Evolutionary conservation across 2,329 filamentous ascomycete species (phyloP).

Genomic region (Penicillium oxalicum): DNA sequence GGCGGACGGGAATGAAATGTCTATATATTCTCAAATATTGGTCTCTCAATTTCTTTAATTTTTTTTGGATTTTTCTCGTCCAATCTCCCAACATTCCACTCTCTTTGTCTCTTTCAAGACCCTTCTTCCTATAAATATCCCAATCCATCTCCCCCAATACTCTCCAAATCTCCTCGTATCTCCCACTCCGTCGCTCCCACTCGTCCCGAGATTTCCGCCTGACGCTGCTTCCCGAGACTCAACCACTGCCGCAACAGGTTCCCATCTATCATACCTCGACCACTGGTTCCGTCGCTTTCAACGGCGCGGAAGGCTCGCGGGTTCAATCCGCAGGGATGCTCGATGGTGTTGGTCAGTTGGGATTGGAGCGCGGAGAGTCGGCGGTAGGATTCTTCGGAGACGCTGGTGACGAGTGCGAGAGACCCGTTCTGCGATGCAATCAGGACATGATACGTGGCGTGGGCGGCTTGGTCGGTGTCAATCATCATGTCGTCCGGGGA

Average conservation of each 20-base stretch:
- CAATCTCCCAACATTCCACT: background rate
- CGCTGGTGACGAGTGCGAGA: conserved; percentile 67
- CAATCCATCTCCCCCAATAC: conserved; percentile 59
- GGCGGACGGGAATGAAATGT: too few species aligned
- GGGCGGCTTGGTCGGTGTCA: conserved; percentile 32
- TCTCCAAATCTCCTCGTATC: conserved; percentile 64
- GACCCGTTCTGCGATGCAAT: conserved; percentile 70
- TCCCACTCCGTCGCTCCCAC: conserved; percentile 64
- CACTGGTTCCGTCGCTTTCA: conserved; percentile 44
- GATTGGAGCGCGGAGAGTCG: conserved; percentile 74
- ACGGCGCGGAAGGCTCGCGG: conserved; percentile 67
- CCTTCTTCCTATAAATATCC: conserved; percentile 29
- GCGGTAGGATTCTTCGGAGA: conserved; percentile 75
- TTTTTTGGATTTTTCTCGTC: too few species aligned
- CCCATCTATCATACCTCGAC: conserved; percentile 70
- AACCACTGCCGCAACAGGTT: conserved; percentile 67
- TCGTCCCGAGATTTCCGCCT: conserved; percentile 66
- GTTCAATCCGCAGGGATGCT: conserved; percentile 74
- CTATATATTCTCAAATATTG: too few species aligned
- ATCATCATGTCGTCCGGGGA: conserved; percentile 30
- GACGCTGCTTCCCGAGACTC: conserved; percentile 65
- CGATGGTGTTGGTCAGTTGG: conserved; percentile 69
- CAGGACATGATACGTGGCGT: conserved; percentile 53
- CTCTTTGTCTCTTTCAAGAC: background rate
- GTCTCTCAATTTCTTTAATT: too few species aligned